Base-by-base conservation (phyloP, 495 filamentous ascomycete genomes). In the Evernia prunastri region DNA sequence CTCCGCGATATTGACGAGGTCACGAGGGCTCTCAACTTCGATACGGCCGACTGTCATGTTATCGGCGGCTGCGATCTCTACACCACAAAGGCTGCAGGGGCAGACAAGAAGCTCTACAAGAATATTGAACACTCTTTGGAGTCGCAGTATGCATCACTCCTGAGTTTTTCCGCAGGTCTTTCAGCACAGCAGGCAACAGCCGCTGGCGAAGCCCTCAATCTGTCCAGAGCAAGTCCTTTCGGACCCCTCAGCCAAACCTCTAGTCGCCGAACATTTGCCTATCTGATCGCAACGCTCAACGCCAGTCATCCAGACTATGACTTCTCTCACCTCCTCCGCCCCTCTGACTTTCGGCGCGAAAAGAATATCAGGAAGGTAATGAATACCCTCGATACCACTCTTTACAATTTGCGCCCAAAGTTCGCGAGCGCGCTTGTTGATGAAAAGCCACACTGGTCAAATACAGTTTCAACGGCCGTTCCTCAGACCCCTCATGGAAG, bases 301-400 rank as follows among this genome's bases (percentile, higher is more conserved):
- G 93, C 93, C 1, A 92, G 89, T 45, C 92, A 99, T 75, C 88
- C 92, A 1, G 95, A 99, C 73, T 99, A 99, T 74, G 93, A 97
- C 75, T 97, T 97, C 76, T 94, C 90, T 3, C 87, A 96, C 64
- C 85, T 92, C 58, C 79, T 97, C 63, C 86, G 91, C 36, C 92
- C 92, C 2, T 81, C 85, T 13, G 94, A 97, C 71, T 98, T 98
- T 75, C 84, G 84, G 54, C 85, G 87, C 47, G 90, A 96, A 78
- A 78, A 84, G 29, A 86, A 84, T 62, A 72, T 96, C 37, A 82
- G 86, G 66, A 77, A 79, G 15, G 88, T 96, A 51, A 96, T 95
- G 84, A 86, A 85, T 62, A 89, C 82, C 27, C 83, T 99, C 60
- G 90, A 97, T 70, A 87, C 84, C 15, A 96, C 89, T 0, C 77